Conservation (phyloP, 257 asterid genomes). For the Eucommia ulmoides region DNA sequence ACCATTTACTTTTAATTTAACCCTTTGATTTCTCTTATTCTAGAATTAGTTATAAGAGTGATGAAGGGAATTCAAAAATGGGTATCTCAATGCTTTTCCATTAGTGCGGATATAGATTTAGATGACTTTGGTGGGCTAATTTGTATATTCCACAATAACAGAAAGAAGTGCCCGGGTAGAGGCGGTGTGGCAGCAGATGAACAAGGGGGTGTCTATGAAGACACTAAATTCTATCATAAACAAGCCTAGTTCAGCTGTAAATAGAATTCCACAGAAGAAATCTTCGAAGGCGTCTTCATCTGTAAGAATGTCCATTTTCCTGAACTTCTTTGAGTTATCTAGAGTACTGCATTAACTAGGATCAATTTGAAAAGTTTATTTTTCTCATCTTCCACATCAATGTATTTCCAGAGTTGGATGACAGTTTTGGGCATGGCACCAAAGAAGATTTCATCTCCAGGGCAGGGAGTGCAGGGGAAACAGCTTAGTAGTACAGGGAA, state of each 20-base stretch:
- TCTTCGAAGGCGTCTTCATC: slow-evolving; percentile 32
- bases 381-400: slow-evolving; percentile 1
- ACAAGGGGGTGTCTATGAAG: slow-evolving; percentile 62
- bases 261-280: slow-evolving; percentile 23
- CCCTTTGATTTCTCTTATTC: not conserved
- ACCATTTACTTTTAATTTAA: not conserved
- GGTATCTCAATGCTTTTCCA: not conserved
- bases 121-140: not conserved
- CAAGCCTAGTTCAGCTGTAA: slow-evolving; percentile 25
- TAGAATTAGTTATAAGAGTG: too few species aligned
- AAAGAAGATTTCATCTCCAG: slow-evolving; percentile 32
- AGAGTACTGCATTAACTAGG: not conserved
- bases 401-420: slow-evolving; percentile 69
- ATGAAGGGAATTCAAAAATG: too few species aligned
- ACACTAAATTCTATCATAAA: slow-evolving; percentile 41
- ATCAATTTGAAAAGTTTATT: slow-evolving; percentile 10
- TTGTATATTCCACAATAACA: slow-evolving; percentile 16
- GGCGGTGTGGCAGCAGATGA: slow-evolving; percentile 92
- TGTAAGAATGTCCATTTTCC: slow-evolving; percentile 16
- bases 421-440: slow-evolving; percentile 63
- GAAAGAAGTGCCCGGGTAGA: slow-evolving; percentile 80
- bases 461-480: slow-evolving; percentile 25
- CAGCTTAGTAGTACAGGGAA: slow-evolving; percentile 13
- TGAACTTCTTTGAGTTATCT: slow-evolving; percentile 6
- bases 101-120: not conserved